Evolutionary conservation across 2,329 filamentous ascomycete genomes (phyloP).

Genomic region (Xylaria sp.): DNA sequence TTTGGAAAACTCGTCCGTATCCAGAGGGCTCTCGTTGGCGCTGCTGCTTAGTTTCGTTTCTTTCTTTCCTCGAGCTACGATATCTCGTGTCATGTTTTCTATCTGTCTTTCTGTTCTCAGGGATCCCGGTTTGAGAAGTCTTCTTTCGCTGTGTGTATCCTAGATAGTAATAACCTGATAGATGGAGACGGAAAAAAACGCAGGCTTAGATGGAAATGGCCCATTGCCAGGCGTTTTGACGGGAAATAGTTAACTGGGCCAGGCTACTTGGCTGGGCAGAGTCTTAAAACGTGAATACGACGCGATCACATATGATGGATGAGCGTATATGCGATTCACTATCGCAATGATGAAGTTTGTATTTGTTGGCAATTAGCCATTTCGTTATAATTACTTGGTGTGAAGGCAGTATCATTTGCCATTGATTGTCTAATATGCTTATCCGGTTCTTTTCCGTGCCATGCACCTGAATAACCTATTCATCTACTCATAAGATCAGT

Average conservation of each 20-base stretch:
- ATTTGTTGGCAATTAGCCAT: conserved; percentile 3
- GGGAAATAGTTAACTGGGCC: not conserved
- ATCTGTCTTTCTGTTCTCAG: not conserved
- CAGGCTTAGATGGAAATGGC: conserved; percentile 9
- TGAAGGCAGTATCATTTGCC: not conserved
- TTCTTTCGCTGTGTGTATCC: not conserved
- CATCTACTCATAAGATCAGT: not conserved
- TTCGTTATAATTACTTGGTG: conserved; percentile 9
- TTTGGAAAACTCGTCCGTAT: conserved; percentile 58
- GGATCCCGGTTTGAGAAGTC: not conserved
- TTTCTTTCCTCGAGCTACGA: not conserved
- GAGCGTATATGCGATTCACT: not conserved
- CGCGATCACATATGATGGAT: not conserved
- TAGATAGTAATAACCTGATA: not conserved
- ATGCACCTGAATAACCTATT: not conserved
- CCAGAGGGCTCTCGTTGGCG: conserved; percentile 46
- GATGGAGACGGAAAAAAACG: not conserved
- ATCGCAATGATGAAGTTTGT: not conserved
- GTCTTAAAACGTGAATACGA: not conserved
- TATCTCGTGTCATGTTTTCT: not conserved
- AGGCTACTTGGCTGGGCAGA: not conserved
- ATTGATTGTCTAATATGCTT: not conserved
- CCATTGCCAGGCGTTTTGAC: not conserved
- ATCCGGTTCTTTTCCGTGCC: too few species aligned
- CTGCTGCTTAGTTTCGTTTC: conserved; percentile 36